A percentile compares a stretch with the other conserved stretches of the same genome.
Evolutionary conservation across 352 stramenopile species (phyloP).

Genomic region (Globisporangium polare): DNA sequence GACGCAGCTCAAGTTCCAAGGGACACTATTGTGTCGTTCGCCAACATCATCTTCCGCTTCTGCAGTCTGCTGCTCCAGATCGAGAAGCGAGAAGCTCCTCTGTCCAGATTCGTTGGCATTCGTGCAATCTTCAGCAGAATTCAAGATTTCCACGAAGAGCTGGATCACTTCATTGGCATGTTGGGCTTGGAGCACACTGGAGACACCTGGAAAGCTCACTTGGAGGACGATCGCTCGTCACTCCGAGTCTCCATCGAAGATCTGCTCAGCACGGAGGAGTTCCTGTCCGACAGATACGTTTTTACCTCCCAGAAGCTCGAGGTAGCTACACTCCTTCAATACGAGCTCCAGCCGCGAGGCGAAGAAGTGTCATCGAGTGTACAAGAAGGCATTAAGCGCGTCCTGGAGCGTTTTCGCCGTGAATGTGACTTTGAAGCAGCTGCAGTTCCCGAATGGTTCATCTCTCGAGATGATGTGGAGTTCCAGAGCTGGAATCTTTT

Average conservation of each 20-base stretch:
- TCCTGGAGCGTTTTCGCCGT: neutral
- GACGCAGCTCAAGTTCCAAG: neutral
- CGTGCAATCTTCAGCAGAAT: neutral
- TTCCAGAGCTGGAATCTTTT: conserved; percentile 8
- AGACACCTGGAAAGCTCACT: too few species aligned
- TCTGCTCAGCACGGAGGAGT: neutral
- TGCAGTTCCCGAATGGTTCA: conserved; percentile 7
- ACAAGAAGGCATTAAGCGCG: neutral
- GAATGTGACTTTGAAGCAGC: too few species aligned
- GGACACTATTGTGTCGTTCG: neutral
- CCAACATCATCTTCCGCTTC: conserved; percentile 4
- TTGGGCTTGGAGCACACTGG: neutral
- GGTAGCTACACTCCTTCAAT: neutral
- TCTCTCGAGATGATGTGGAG: neutral
- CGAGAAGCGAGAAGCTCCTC: neutral
- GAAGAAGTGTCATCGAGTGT: too few species aligned
- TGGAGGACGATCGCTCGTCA: too few species aligned
- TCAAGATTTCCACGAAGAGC: neutral
- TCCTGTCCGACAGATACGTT: neutral
- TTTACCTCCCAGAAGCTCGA: neutral
- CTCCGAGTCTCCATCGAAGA: neutral
- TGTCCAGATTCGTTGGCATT: neutral
- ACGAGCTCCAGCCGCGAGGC: neutral
- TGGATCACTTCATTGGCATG: neutral
- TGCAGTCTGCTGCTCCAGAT: neutral